A percentile compares a stretch with the other conserved stretches of the same genome.
Evolutionary conservation across 2,329 filamentous ascomycete species (phyloP).

Genomic region (Aspergillus sp.): DNA sequence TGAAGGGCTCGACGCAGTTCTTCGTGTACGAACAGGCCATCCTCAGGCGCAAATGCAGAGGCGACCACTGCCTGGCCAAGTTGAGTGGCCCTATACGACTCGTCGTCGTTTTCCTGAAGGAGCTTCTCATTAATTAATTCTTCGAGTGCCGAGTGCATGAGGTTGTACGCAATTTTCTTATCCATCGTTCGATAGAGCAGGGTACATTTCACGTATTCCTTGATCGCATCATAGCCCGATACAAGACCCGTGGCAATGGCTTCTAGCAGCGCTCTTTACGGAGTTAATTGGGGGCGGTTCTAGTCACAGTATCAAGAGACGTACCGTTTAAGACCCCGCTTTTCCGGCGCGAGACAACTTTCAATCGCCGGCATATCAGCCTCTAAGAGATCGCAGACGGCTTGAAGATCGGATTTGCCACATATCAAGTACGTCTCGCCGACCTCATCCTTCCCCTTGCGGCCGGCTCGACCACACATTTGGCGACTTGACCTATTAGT

Average conservation of each 20-base stretch:
- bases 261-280: slow-evolving; percentile 65
- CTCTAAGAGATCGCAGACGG: slow-evolving; percentile 67
- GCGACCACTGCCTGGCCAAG: slow-evolving; percentile 70
- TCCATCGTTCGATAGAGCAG: slow-evolving; percentile 61
- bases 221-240: slow-evolving; percentile 61
- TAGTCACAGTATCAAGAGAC: not conserved
- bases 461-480: slow-evolving; percentile 74
- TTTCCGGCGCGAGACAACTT: slow-evolving; percentile 67
- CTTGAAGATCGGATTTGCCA: slow-evolving; percentile 64
- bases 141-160: slow-evolving; percentile 58
- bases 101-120: slow-evolving; percentile 49
- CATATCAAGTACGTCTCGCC: slow-evolving; percentile 78
- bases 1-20: slow-evolving; percentile 66
- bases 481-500: slow-evolving; percentile 53
- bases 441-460: slow-evolving; percentile 74
- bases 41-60: slow-evolving; percentile 69
- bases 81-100: slow-evolving; percentile 59
- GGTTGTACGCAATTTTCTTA: slow-evolving; percentile 47
- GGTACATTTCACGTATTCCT: slow-evolving; percentile 67
- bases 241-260: slow-evolving; percentile 67
- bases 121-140: slow-evolving; percentile 58
- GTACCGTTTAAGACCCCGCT: slow-evolving; percentile 64
- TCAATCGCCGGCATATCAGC: slow-evolving; percentile 68
- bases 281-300: slow-evolving; percentile 4
- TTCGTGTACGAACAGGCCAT: slow-evolving; percentile 69